Evolutionary conservation across 257 asterid genomes (phyloP).

Genomic region (Solanum rostratum): DNA sequence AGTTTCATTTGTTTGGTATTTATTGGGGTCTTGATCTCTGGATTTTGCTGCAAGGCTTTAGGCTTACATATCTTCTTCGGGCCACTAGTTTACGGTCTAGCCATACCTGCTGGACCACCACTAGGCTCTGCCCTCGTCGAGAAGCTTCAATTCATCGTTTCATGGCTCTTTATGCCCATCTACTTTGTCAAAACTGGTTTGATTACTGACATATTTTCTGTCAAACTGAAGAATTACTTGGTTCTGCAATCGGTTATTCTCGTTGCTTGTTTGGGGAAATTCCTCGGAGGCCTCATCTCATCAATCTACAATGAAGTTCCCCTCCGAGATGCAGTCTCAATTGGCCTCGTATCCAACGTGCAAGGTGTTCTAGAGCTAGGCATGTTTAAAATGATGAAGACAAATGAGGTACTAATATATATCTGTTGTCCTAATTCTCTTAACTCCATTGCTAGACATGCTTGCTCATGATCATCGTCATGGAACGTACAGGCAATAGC

Average conservation of each 20-base stretch:
- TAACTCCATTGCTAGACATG: neutral
- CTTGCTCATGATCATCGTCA: neutral
- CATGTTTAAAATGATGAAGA: constrained; percentile 25
- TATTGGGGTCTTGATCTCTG: constrained; percentile 13
- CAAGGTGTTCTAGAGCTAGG: constrained; percentile 34
- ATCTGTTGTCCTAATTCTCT: neutral
- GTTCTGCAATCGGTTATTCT: constrained; percentile 17
- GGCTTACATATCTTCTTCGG: constrained; percentile 17
- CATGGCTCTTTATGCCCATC: constrained; percentile 34
- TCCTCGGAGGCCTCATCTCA: constrained; percentile 24
- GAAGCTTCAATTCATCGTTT: constrained; percentile 19
- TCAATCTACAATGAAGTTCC: constrained; percentile 9
- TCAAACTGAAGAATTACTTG: constrained; percentile 2
- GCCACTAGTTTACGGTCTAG: constrained; percentile 22
- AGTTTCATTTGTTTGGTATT: constrained; percentile 13
- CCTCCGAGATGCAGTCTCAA: constrained; percentile 16
- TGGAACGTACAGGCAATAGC: constrained; percentile 15
- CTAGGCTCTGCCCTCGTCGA: constrained; percentile 33
- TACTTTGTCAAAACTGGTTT: constrained; percentile 30
- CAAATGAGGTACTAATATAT: constrained; percentile 5
- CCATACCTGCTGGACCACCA: constrained; percentile 40
- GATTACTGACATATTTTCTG: constrained; percentile 17
- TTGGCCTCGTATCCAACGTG: constrained; percentile 24
- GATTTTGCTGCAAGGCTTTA: constrained; percentile 14
- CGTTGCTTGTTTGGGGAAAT: constrained; percentile 23